These are phyloP conservation scores for Ophiostoma tasmaniense DNA, from an alignment of 2,329 filamentous ascomycete genomes.

Conservation along the genomic window DNA sequence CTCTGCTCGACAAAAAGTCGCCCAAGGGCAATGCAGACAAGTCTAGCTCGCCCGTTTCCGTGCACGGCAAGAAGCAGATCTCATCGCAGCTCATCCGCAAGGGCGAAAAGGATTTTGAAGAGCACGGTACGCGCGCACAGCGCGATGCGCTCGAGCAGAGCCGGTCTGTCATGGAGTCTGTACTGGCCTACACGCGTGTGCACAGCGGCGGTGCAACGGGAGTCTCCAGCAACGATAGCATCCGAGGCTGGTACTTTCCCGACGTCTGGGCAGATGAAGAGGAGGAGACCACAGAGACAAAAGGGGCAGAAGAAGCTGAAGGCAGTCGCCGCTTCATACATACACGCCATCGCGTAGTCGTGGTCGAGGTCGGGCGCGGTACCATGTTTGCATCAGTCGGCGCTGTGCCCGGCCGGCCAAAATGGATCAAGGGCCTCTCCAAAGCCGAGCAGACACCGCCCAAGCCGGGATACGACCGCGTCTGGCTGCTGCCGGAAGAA, in stretches of 20 bases:
- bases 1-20: slow-evolving; percentile 26
- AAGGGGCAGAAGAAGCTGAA: slow-evolving; percentile 8
- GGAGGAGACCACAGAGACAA: neutral
- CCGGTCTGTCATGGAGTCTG: slow-evolving; percentile 80
- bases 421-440: slow-evolving; percentile 38
- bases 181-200: slow-evolving; percentile 66
- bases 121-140: slow-evolving; percentile 79
- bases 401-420: slow-evolving; percentile 34
- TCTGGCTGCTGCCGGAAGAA: slow-evolving; percentile 89
- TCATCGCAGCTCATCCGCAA: slow-evolving; percentile 67
- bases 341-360: slow-evolving; percentile 47
- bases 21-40: neutral
- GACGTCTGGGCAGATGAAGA: slow-evolving; percentile 39
- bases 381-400: slow-evolving; percentile 62
- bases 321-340: slow-evolving; percentile 23
- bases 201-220: slow-evolving; percentile 41
- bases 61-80: slow-evolving; percentile 39
- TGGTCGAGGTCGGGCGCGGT: slow-evolving; percentile 63
- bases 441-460: slow-evolving; percentile 34
- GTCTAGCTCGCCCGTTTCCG: neutral
- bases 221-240: slow-evolving; percentile 40
- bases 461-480: slow-evolving; percentile 45
- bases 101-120: slow-evolving; percentile 95
- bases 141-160: slow-evolving; percentile 69
- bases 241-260: slow-evolving; percentile 67